Evolutionary conservation across 2,329 filamentous ascomycete genomes (phyloP), one percentile per base, ranked within the genome.

Genomic region (Apiospora phragmitis): DNA sequence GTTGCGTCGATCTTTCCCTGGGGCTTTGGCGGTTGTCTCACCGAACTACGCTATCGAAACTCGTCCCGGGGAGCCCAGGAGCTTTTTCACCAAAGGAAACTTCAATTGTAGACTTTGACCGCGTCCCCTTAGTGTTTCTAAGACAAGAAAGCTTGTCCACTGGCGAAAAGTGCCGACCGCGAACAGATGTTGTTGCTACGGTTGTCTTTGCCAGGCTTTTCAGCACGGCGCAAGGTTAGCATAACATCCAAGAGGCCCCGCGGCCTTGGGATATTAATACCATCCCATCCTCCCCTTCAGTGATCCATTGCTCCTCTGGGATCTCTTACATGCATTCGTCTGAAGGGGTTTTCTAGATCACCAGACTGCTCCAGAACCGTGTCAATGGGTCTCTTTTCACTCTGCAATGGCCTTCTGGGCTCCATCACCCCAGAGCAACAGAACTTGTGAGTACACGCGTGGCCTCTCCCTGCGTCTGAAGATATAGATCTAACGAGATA

Each of bases 381-480:
- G 5, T 14, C 65, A 43, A 77, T 79, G 77, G 74, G 72, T 55
- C 73, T 77, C 69, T 47, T 78, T 65, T 68, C 72, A 18, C 70
- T 66, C 4, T 74, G 75, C 49, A 70, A 70, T 32, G 68, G 69
- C 51, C 68, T 79, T n/a, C 29, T 70, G 5, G 74, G 73, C 45
- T 71, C 74, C 26, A 72, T 79, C 67, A 75, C 76, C 49, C 72
- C 72, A 38, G 71, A 71, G 32, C 70, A 74, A 67, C 77, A 79
- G 38, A 76, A 76, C 65, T 76, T 77, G 78, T 79, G 76, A 74
- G 78, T 70, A 12, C 66, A 18, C 26, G 51, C 14, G 21, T 59
- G 42, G 38, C 68, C 4, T 43, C 43, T 18, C n/a, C 9, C 26
- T n/a, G 49, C 62, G 24, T 55, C 65, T 11, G 14, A 24, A 29